phyloP scores from a whole-genome alignment of 2,329 filamentous ascomycete genomes.

The Talaromyces sp. region DNA sequence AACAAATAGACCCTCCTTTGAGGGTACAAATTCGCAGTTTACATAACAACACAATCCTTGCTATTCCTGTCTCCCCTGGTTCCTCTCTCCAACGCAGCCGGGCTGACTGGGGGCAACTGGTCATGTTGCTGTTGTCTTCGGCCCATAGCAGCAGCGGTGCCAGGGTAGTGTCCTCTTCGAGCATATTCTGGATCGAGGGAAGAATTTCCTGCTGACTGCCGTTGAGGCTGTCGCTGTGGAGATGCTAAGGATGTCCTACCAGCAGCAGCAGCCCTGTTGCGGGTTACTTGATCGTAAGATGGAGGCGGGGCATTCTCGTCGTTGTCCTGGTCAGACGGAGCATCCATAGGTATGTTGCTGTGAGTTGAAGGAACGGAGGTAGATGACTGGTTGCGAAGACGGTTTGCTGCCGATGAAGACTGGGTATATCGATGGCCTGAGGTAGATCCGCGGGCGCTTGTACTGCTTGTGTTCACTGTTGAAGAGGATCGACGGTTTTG shows the following conservation, averaged over 20 bases:
- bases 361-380: conserved; percentile 14
- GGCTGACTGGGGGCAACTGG: not conserved
- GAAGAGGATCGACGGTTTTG: conserved; percentile 21
- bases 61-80: conserved; percentile 21
- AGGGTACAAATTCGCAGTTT: not conserved
- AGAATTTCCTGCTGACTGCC: not conserved
- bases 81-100: conserved; percentile 1
- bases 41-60: conserved; percentile 43
- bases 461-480: not conserved
- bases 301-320: conserved; percentile 52
- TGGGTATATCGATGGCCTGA: conserved; percentile 3
- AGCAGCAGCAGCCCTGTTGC: conserved; percentile 52
- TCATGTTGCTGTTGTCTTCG: conserved; percentile 11
- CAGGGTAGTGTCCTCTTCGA: conserved; percentile 3
- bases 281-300: conserved; percentile 61
- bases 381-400: conserved; percentile 3
- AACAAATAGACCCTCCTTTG: not conserved
- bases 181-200: not conserved
- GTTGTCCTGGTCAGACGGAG: conserved; percentile 15
- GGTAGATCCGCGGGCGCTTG: not conserved
- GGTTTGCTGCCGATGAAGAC: not conserved
- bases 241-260: not conserved
- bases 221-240: not conserved
- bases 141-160: not conserved
- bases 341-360: conserved; percentile 29